Conservation (phyloP, 306 rosid species). For the Cucumis melo region DNA sequence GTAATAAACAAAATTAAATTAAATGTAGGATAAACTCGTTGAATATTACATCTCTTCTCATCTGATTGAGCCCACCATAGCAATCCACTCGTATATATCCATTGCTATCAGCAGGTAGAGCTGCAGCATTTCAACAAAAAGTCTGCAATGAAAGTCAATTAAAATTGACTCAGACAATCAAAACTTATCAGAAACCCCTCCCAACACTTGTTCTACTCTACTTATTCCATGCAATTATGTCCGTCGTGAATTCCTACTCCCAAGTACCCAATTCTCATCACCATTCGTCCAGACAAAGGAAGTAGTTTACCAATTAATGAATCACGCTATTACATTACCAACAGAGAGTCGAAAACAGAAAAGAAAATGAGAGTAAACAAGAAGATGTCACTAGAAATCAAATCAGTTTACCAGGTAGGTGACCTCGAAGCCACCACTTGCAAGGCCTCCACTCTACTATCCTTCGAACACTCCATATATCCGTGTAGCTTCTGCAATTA, state of each 20-base stretch:
- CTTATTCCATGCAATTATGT: not conserved
- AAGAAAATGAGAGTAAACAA: not conserved
- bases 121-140: conserved; percentile 69
- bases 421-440: conserved; percentile 78
- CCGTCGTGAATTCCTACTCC: not conserved
- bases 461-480: conserved; percentile 73
- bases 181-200: conserved; percentile 1
- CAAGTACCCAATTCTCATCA: not conserved
- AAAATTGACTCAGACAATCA: conserved; percentile 37
- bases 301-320: not conserved
- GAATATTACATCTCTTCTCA: conserved; percentile 84
- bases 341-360: not conserved
- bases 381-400: not conserved
- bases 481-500: conserved; percentile 33
- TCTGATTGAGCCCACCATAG: conserved; percentile 91
- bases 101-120: conserved; percentile 52
- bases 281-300: not conserved
- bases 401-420: conserved; percentile 33
- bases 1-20: not conserved
- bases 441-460: conserved; percentile 80
- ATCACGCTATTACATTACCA: not conserved
- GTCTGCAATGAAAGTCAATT: conserved; percentile 81
- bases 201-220: not conserved
- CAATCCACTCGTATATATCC: conserved; percentile 93
- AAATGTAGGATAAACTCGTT: not conserved